Percentiles rank a stretch among this genome's conserved stretches.
Conservation (phyloP, 305 asterid species). For the Rubia balearica region DNA sequence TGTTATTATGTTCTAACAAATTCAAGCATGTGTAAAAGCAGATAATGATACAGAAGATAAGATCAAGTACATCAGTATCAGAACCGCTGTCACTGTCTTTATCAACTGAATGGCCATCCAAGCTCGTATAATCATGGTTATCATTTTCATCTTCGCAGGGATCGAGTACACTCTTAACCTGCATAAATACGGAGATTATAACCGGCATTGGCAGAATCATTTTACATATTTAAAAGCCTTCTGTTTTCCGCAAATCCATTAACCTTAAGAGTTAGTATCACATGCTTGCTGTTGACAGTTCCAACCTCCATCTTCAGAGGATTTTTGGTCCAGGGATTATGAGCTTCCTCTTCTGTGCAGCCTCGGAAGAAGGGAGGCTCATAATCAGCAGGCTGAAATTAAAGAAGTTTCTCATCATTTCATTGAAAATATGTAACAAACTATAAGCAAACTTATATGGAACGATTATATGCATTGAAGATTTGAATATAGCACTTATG, state of each 20-base stretch:
- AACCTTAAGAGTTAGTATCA: conserved; percentile 82
- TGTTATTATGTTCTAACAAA: conserved; percentile 10
- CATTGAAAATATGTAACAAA: not conserved
- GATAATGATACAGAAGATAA: conserved; percentile 13
- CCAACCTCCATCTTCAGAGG: conserved; percentile 96
- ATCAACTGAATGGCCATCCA: conserved; percentile 59
- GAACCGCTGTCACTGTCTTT: conserved; percentile 47
- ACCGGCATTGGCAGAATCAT: conserved; percentile 10
- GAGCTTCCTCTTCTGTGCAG: conserved; percentile 80
- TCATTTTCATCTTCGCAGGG: conserved; percentile 91
- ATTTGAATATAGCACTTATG: not conserved
- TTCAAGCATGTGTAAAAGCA: conserved; percentile 15
- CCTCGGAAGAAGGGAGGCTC: conserved; percentile 95
- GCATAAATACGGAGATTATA: conserved; percentile 22
- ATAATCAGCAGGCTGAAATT: conserved; percentile 92
- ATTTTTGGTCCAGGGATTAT: conserved; percentile 67
- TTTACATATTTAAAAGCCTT: conserved; percentile 13
- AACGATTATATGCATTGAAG: no score
- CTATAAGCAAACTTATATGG: not conserved
- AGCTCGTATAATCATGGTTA: conserved; percentile 51
- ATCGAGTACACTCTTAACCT: conserved; percentile 96
- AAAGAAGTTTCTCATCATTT: no score
- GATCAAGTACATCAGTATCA: conserved; percentile 62
- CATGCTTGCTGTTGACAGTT: conserved; percentile 82
- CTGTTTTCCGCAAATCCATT: conserved; percentile 15